Percentiles rank a stretch among this genome's conserved stretches.
phyloP scores from a whole-genome alignment of 345 rosid genomes.

The Cardiospermum halicacabum region DNA sequence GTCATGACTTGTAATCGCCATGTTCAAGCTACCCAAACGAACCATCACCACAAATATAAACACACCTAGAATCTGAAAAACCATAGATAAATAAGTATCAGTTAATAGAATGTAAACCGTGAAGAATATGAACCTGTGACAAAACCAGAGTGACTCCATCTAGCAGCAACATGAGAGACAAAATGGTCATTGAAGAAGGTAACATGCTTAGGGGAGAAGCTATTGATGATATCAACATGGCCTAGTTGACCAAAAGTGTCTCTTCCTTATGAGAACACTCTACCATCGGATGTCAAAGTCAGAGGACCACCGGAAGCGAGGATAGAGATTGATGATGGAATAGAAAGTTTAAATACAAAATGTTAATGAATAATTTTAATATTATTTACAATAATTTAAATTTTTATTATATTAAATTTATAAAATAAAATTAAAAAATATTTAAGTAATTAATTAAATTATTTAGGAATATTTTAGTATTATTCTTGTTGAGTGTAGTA shows the following conservation, averaged over 20 bases:
- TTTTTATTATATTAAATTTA: too few species aligned
- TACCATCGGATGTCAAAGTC: conserved; percentile 61
- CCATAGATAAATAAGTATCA: neutral
- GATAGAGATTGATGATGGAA: conserved; percentile 47
- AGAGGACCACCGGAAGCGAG: conserved; percentile 92
- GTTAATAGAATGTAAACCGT: neutral
- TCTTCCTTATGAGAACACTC: conserved; percentile 80
- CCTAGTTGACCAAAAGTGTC: conserved; percentile 94
- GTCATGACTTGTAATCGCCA: conserved; percentile 59
- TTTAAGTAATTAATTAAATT: too few species aligned
- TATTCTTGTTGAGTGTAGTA: too few species aligned
- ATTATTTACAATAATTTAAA: too few species aligned
- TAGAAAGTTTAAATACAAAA: too few species aligned
- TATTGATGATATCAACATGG: conserved; percentile 48
- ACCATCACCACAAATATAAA: conserved; percentile 87
- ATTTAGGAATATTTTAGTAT: too few species aligned
- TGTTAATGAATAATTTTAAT: too few species aligned
- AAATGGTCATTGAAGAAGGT: conserved; percentile 29
- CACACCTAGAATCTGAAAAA: conserved; percentile 43
- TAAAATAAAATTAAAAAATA: too few species aligned
- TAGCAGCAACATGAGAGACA: conserved; percentile 63
- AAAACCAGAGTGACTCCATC: conserved; percentile 89
- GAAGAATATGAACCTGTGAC: conserved; percentile 57
- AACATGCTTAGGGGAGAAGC: conserved; percentile 45
- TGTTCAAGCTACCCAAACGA: conserved; percentile 96